Percentiles rank a stretch among this genome's conserved stretches.
phyloP scores from a whole-genome alignment of 257 asterid genomes.

The Leonotis leonurus region DNA sequence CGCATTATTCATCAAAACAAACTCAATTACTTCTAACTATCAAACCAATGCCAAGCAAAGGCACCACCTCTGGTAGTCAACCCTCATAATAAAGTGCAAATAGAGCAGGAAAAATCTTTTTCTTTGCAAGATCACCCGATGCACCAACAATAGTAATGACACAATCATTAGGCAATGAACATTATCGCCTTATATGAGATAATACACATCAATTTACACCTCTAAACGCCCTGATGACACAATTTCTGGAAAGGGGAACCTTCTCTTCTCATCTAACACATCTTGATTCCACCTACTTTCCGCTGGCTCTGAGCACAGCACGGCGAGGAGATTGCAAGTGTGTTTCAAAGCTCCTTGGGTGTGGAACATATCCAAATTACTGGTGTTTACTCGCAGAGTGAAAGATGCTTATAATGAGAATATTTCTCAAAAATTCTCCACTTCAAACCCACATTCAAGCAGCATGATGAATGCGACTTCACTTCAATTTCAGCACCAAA shows the following conservation, averaged over 20 bases:
- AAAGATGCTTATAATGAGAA: not conserved
- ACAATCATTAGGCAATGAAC: not conserved
- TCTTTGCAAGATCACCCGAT: constrained; percentile 91
- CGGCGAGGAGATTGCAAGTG: constrained; percentile 74
- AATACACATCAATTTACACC: constrained; percentile 37
- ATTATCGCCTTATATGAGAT: not conserved
- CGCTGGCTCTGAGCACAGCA: constrained; percentile 38
- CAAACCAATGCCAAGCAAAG: not conserved
- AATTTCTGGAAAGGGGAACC: constrained; percentile 63
- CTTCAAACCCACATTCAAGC: constrained; percentile 21
- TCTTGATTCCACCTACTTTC: constrained; percentile 44
- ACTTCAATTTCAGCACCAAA: constrained; percentile 11
- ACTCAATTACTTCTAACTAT: not conserved
- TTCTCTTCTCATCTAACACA: constrained; percentile 30
- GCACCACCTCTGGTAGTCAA: constrained; percentile 66
- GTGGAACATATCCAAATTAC: constrained; percentile 59
- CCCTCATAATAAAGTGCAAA: constrained; percentile 85
- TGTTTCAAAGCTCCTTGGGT: constrained; percentile 74
- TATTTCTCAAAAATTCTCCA: constrained; percentile 9
- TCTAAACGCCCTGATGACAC: constrained; percentile 81
- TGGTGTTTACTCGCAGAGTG: constrained; percentile 15
- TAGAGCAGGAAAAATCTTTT: constrained; percentile 89
- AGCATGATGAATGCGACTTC: constrained; percentile 18
- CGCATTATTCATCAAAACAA: not conserved
- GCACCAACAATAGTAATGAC: constrained; percentile 88